Evolutionary conservation across 116 monocot species (phyloP), one percentile per base, ranked within the genome.

Genomic region (Thalassia testudinum): DNA sequence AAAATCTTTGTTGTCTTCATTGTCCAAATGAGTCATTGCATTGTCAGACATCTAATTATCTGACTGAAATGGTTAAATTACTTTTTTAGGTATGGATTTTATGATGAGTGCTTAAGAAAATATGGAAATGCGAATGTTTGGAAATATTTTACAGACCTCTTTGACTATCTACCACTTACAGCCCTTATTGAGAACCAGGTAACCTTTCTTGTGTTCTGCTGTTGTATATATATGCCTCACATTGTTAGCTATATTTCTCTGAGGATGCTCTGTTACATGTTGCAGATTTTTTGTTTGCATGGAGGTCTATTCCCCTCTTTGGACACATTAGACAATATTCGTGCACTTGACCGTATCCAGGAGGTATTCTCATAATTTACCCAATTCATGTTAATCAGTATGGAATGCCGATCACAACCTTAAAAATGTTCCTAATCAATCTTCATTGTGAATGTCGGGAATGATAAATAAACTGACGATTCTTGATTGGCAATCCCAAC

Each of bases 241-340:
- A 24, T 60, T 17, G 0, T 3, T 12, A 28, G 1, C 28, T 47
- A 18, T 2, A 19, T 0, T 26, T 53, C 24, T 44, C 43, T 53
- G 26, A 40, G 1, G 12, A n/a, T n/a, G 1, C 43, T 14, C 17
- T 24, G 19, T 27, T 50, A 26, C 17, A 7, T 45, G 14, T 22
- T 15, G 27, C 40, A 86, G 86, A 30, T 86, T 23, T 86, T 86
- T 57, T 86, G 86, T 48, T 70, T 86, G 62, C 86, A 86, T 44
- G 86, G 86, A 16, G 86, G 86, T 49, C 81, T 86, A 23, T 86
- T 81, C 28, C 86, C 86, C 51, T 97, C 97, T 3, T 66, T 97
- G 68, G 89, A 97, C 48, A 97, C 89, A 47, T 71, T 97, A 24
- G 97, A 97, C 56, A 85, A 85, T 55, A 89, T 97, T 24, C 97